These are phyloP conservation scores for Monosporascus ibericus DNA, from an alignment of 2,329 filamentous ascomycete species.

Conservation along the genomic window DNA sequence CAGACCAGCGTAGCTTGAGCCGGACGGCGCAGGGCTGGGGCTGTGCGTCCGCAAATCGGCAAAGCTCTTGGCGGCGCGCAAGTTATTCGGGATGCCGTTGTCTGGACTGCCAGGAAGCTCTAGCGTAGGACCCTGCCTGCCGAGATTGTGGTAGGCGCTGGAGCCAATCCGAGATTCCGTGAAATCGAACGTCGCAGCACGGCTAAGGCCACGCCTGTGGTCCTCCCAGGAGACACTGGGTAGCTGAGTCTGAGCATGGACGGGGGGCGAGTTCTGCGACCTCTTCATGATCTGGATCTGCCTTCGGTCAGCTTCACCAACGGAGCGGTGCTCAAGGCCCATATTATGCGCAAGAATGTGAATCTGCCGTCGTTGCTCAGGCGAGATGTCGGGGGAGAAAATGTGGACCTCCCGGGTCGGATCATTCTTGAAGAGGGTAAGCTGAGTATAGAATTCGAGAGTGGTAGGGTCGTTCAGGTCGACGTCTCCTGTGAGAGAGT, in stretches of 20 bases:
- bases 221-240: conserved; percentile 66
- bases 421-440: conserved; percentile 83
- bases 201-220: conserved; percentile 77
- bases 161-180: conserved; percentile 62
- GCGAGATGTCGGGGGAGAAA: conserved; percentile 74
- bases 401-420: conserved; percentile 71
- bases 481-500: conserved; percentile 49
- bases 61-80: conserved; percentile 93
- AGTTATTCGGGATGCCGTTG: conserved; percentile 62
- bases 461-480: conserved; percentile 89
- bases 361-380: conserved; percentile 80
- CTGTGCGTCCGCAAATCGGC: conserved; percentile 93
- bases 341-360: conserved; percentile 95
- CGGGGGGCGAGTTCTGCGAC: conserved; percentile 46
- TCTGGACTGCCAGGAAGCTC: conserved; percentile 79
- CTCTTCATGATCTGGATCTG: conserved; percentile 86
- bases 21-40: conserved; percentile 84
- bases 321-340: conserved; percentile 84
- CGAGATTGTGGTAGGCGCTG: conserved; percentile 69
- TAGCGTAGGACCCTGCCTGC: conserved; percentile 78
- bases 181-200: conserved; percentile 96
- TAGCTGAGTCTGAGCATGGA: conserved; percentile 46
- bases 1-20: conserved; percentile 65
- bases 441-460: conserved; percentile 82
- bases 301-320: conserved; percentile 78